Conservation (phyloP, 495 filamentous ascomycete species). For the Symbiotaphrina buchneri region DNA sequence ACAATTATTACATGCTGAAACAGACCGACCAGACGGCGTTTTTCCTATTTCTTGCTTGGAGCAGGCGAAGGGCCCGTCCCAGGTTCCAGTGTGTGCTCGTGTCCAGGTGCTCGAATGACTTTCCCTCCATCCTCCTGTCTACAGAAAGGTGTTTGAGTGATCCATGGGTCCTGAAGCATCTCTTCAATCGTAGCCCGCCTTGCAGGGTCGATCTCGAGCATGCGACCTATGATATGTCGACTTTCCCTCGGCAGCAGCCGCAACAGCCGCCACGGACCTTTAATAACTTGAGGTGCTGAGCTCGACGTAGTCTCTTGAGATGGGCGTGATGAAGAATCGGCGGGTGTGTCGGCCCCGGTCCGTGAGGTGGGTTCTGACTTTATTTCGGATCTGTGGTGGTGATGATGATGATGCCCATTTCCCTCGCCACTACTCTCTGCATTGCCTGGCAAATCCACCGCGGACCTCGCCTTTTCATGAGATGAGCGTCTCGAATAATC, state of each 20-base stretch:
- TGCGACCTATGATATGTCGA: conserved; percentile 69
- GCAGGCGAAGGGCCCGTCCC: conserved; percentile 21
- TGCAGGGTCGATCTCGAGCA: conserved; percentile 78
- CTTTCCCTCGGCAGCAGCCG: conserved; percentile 78
- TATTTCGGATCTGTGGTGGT: conserved; percentile 7
- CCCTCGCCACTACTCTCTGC: conserved; percentile 7
- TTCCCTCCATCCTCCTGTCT: conserved; percentile 33
- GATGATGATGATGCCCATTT: conserved; percentile 5
- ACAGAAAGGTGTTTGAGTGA: conserved; percentile 42
- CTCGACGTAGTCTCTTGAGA: conserved; percentile 5
- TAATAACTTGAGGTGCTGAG: conserved; percentile 35
- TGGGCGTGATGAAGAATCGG: conserved; percentile 8
- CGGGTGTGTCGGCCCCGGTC: conserved; percentile 5
- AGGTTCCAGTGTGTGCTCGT: conserved; percentile 41
- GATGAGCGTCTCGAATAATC: conserved; percentile 14
- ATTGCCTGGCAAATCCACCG: conserved; percentile 8
- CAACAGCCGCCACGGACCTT: conserved; percentile 85
- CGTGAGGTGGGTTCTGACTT: conserved; percentile 10
- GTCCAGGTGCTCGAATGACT: conserved; percentile 26
- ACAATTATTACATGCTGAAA: no score
- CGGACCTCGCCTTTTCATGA: conserved; percentile 9
- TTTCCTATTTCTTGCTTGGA: conserved; percentile 14
- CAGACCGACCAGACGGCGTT: no score
- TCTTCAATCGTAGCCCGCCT: conserved; percentile 67
- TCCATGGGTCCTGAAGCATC: conserved; percentile 78